phyloP scores from a whole-genome alignment of 2,329 filamentous ascomycete genomes.

The Emydomyces testavorans region DNA sequence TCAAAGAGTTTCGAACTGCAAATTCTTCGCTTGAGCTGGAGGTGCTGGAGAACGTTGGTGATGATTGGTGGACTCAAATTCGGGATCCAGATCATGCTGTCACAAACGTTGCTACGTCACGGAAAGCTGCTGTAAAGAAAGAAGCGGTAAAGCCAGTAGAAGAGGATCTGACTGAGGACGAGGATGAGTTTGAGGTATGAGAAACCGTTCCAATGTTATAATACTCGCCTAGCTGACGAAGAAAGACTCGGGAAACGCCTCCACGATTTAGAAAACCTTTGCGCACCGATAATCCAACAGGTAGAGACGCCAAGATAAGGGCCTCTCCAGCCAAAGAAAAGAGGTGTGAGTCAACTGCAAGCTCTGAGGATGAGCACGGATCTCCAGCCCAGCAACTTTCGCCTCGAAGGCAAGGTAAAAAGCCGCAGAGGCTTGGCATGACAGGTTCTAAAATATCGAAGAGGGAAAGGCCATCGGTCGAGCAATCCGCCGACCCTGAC shows the following conservation, averaged over 20 bases:
- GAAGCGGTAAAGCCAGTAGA: conserved; percentile 9
- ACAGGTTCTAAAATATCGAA: conserved; percentile 13
- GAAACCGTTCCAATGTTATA: neutral
- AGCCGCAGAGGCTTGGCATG: conserved; percentile 15
- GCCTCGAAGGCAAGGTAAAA: conserved; percentile 11
- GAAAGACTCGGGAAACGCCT: conserved; percentile 29
- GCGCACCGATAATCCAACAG: neutral
- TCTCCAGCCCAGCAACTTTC: conserved; percentile 3
- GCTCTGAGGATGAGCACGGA: neutral
- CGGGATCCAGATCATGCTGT: neutral
- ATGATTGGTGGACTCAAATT: conserved; percentile 27
- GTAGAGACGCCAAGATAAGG: neutral
- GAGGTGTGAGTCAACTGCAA: neutral
- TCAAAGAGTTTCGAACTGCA: conserved; percentile 10
- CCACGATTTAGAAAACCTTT: conserved; percentile 18
- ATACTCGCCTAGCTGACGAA: neutral
- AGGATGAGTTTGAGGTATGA: conserved; percentile 32
- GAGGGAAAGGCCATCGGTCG: neutral
- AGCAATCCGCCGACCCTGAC: conserved; percentile 14
- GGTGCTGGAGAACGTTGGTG: conserved; percentile 17
- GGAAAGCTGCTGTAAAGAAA: neutral
- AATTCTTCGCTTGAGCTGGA: conserved; percentile 13
- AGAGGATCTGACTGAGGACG: conserved; percentile 22
- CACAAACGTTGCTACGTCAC: neutral
- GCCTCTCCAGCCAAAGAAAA: neutral